phyloP scores from a whole-genome alignment of 441 rosid genomes.

The Gossypium laxum region DNA sequence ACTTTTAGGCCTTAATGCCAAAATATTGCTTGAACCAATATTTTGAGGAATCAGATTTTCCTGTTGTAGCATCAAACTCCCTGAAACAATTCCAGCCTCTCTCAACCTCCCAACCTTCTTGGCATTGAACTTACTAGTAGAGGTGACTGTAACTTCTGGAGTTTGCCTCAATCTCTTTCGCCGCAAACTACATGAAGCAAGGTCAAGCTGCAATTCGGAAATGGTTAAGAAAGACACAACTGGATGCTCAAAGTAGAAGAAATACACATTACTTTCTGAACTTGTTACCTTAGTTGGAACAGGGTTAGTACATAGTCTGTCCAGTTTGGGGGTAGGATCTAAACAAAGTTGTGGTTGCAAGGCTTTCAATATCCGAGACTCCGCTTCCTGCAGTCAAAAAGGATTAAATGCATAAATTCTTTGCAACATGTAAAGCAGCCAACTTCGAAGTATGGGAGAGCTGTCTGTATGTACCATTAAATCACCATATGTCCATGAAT shows the following conservation, averaged over 20 bases:
- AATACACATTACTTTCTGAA: background rate
- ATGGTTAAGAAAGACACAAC: constrained; percentile 16
- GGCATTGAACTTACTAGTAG: constrained; percentile 55
- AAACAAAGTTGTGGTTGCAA: constrained; percentile 82
- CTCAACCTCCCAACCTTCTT: constrained; percentile 52
- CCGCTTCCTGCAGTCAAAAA: constrained; percentile 58
- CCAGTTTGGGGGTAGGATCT: constrained; percentile 83
- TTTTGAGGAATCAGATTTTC: constrained; percentile 50
- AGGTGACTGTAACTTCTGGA: constrained; percentile 49
- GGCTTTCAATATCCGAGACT: constrained; percentile 82
- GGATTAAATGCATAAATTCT: background rate
- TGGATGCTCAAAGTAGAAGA: constrained; percentile 13
- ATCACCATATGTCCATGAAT: constrained; percentile 90
- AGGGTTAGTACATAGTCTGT: constrained; percentile 52
- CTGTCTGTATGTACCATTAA: constrained; percentile 53
- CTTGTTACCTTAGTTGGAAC: constrained; percentile 46
- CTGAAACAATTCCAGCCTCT: constrained; percentile 39
- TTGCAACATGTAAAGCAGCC: background rate
- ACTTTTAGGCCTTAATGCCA: constrained; percentile 44
- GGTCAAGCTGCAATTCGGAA: constrained; percentile 52
- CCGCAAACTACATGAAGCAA: constrained; percentile 47
- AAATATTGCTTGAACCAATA: constrained; percentile 37
- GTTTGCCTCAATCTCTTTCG: constrained; percentile 65
- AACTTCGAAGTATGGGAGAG: constrained; percentile 9
- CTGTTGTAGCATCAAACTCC: constrained; percentile 46